These are phyloP conservation scores for Russula abietina DNA, from an alignment of 768 basidiomycete species.

Conservation along the genomic window DNA sequence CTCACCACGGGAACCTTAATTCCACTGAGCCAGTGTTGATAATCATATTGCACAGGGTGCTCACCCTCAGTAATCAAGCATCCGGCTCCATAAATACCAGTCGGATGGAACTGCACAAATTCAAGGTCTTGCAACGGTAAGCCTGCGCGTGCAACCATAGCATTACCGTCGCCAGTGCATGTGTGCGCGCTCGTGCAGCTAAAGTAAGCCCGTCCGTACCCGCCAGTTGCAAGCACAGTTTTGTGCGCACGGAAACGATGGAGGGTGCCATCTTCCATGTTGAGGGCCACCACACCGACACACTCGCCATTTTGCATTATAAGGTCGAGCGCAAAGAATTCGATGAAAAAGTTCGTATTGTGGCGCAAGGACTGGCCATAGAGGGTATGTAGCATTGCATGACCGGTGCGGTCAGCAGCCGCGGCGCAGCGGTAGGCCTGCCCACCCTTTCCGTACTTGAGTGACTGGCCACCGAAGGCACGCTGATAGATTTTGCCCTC, in stretches of 20 bases:
- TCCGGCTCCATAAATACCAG: conserved; percentile 98
- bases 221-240: conserved; percentile 96
- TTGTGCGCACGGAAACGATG: conserved; percentile 98
- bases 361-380: conserved; percentile 98
- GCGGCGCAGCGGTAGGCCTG: conserved; percentile 99
- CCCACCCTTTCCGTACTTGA: conserved; percentile 96
- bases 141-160: conserved; percentile 96
- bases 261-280: conserved; percentile 99
- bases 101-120: conserved; percentile 99
- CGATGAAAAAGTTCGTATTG: conserved; percentile 99
- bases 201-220: conserved; percentile 97
- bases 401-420: conserved; percentile 97
- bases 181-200: conserved; percentile 98
- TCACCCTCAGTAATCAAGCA: conserved; percentile 97
- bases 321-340: conserved; percentile 98
- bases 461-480: conserved; percentile 96
- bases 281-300: conserved; percentile 97
- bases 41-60: conserved; percentile 15
- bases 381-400: conserved; percentile 96
- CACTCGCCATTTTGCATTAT: conserved; percentile 99
- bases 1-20: conserved; percentile 90
- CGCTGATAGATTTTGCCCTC: conserved; percentile 99
- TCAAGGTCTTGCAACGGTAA: conserved; percentile 95
- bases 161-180: conserved; percentile 97
- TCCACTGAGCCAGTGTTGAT: conserved; percentile 5